Evolutionary conservation across 768 basidiomycete genomes (phyloP).

Genomic region (Xerocomellus chrysenteron): DNA sequence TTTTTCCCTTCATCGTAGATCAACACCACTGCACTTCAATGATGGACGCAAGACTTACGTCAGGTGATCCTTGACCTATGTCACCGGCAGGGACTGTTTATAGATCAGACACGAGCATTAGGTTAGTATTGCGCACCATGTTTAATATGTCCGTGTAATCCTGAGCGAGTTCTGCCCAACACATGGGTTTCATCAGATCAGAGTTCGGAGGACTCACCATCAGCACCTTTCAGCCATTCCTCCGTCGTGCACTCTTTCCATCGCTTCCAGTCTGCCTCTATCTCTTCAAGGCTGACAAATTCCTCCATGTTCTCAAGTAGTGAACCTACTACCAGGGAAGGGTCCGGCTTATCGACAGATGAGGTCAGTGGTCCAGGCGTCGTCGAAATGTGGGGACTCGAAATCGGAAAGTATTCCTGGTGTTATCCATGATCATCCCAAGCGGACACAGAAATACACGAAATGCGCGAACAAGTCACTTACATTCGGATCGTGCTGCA

Average conservation of each 20-base stretch:
- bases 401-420: conserved; percentile 24
- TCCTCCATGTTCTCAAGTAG: conserved; percentile 22
- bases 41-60: conserved; percentile 16
- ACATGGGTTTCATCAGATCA: background rate
- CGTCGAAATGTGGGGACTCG: conserved; percentile 19
- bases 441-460: background rate
- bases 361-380: conserved; percentile 10
- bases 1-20: conserved; percentile 19
- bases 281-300: conserved; percentile 22
- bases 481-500: conserved; percentile 18
- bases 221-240: conserved; percentile 32
- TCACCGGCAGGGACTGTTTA: background rate
- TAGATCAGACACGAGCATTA: background rate
- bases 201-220: conserved; percentile 19
- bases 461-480: conserved; percentile 1
- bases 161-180: conserved; percentile 18
- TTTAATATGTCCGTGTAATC: conserved; percentile 19
- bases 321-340: conserved; percentile 10
- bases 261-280: conserved; percentile 21
- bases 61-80: conserved; percentile 30
- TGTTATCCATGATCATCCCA: background rate
- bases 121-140: conserved; percentile 17
- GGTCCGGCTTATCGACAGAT: conserved; percentile 2
- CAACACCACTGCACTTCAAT: background rate
- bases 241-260: conserved; percentile 31